Base-by-base conservation (phyloP, 805 yeast species). In the Lipomyces mesembrius region DNA sequence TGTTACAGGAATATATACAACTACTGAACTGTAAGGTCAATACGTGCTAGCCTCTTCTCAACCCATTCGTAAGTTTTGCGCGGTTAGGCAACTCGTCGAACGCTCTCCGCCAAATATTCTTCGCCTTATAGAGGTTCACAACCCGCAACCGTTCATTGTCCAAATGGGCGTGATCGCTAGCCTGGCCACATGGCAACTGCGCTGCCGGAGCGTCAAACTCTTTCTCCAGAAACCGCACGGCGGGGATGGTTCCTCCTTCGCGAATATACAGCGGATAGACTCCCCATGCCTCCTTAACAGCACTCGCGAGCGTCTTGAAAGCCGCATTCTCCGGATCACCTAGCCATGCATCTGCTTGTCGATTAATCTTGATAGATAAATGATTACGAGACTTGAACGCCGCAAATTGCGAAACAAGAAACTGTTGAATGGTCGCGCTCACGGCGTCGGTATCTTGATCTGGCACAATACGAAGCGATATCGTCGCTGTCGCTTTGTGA, bases 241-340 rank as follows among this genome's bases (percentile, higher is more conserved):
- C 88, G 1, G 99, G 98, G 76, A 94, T 92, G 0, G 98, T 91
- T 0, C 99, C 99, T 68, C 99, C 99, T 79, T 95, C 99, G 71
- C 98, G 85, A 39, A 95, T 91, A 67, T 87, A 88, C 54, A 94
- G 79, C 43, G 71, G 71, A 17, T 65, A 64, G 63, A 90, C 91
- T 0, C 85, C 86, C 99, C 99, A 94, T 63, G 87, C 90, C 3
- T 80, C 77, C 54, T 80, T 78, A 39, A 94, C 81, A 60, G 90
- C 91, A 29, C 85, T 79, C 63, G 83, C 82, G 46, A 95, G 79
- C 8, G 89, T 82, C 72, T 85, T 83, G 76, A 90, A 95, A 1
- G 93, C 91, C 55, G 82, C 83, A 74, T 91, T 92, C 14, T 82
- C 78, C 14, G 93, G 89, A 72, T 95, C 92, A 3, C 98, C 98